Base-by-base conservation (phyloP, 495 filamentous ascomycete species). In the Filosporella fistucella region DNA sequence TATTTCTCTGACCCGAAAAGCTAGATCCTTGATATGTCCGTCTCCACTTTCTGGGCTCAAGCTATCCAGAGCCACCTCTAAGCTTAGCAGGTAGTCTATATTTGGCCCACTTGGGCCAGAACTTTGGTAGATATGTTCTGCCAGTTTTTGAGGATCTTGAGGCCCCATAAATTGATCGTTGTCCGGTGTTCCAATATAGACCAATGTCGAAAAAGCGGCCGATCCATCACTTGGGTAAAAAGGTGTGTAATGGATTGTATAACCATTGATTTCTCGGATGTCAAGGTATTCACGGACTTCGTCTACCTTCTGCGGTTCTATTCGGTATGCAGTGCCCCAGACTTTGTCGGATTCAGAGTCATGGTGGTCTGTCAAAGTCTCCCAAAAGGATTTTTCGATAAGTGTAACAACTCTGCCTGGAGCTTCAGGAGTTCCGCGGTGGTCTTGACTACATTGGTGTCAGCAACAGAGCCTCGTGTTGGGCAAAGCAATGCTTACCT, bases 261-360 rank as follows among this genome's bases (percentile, higher is more conserved):
- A 97, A 6, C 94, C 94, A 22, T 97, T 93, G 56, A 96, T 95
- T 68, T 99, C 94, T 12, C 94, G 85, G 47, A 95, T 90, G 61
- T 97, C 91, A 28, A 99, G 88, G 64, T 96, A 91, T 44, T 85
- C 76, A 48, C 86, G 83, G 3, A 96, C 94, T 67, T 90, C 85
- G 49, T 78, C 74, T 13, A 93, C 87, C 49, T 84, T 77, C 1
- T 73, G 68, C 9, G 81, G 58, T 6, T 79, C 68, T 56, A 99
- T 96, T 55, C 91, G 89, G 67, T 96, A 99, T 32, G 90, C 91
- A 3, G 85, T 86, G 46, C 94, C 94, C 88, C 90, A 96, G 52
- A 95, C 87, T 55, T 67, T 68, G 47, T 86, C 70, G 37, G 80
- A 65, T 35, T 81, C 67, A 50, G 74, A 58, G 59, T 71, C 68